Evolutionary conservation across 1,284 basidiomycete species (phyloP), one percentile per base, ranked within the genome.

Genomic region (Gastroboletus turbinatus): DNA sequence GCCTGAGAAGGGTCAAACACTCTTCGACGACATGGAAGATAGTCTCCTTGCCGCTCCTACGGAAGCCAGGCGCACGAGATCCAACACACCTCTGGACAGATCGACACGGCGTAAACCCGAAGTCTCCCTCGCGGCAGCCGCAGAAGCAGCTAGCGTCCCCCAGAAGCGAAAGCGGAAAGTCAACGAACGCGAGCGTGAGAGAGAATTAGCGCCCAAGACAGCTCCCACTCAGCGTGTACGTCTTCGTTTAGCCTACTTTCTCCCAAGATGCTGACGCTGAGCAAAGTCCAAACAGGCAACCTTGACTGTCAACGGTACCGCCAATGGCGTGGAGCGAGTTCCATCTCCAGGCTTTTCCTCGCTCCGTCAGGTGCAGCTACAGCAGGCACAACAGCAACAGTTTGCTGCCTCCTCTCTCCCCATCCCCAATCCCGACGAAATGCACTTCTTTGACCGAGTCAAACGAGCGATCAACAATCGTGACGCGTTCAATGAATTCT

Each of bases 401-500:
- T 71, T 46, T 47, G 64, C 46, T 53, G 64, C 42, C 17, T 67
- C 57, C 2, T 46, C 56, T 5, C 46, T 66, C 57, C 69, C 23
- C 65, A 71, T 48, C 71, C 76, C 56, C 68, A 75, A 44, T 73
- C 71, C 29, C 21, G 90, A 96, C 56, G 92, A 96, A 58, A 82
- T 87, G 1, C 87, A 90, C 52, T 98, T 98, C 77, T 98, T 99
- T 68, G 94, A 97, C 64, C 88, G 91, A 42, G 93, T 97, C 64
- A 95, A 94, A 72, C 90, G 90, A 58, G 82, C 84, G 45, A 81
- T 98, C 57, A 94, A 96, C 65, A 93, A 90, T 69, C 87, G 92
- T 39, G 87, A 94, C 52, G 88, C 89, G 5, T 98, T 97, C 76
- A 91, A 96, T 71, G 96, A 98, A 74, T 98, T 99, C 76, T 78